Conservation (phyloP, 2,329 filamentous ascomycete species). For the Paecilomyces variotii region DNA sequence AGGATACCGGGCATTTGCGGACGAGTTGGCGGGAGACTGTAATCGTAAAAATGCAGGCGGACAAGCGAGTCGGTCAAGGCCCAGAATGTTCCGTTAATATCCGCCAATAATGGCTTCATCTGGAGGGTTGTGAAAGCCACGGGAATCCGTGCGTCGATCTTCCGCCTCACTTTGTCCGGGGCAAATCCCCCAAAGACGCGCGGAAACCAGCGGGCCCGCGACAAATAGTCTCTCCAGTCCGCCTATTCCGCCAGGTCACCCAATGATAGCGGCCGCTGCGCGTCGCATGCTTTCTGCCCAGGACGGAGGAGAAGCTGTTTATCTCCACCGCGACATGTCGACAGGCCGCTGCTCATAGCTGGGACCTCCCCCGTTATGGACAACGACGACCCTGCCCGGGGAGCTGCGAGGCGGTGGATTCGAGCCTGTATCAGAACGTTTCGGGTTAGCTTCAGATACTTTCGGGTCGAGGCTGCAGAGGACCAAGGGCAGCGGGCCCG, state of each 20-base stretch:
- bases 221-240: background rate
- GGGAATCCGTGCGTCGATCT: background rate
- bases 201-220: background rate
- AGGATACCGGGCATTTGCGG: background rate
- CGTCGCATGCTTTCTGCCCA: background rate
- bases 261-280: background rate
- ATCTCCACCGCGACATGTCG: background rate
- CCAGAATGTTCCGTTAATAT: background rate
- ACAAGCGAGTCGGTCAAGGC: background rate
- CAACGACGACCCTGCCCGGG: background rate
- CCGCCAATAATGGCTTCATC: background rate
- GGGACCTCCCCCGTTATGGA: background rate
- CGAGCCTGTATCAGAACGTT: background rate
- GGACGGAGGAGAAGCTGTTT: background rate
- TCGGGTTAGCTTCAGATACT: background rate
- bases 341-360: background rate
- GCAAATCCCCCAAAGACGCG: background rate
- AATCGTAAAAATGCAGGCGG: background rate
- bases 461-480: background rate
- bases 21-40: background rate
- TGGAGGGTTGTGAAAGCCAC: background rate
- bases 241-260: background rate
- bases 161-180: constrained; percentile 1
- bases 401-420: background rate
- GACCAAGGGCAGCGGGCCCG: background rate